phyloP scores from a whole-genome alignment of 2,329 filamentous ascomycete species.

The Chaetomium sp. region DNA sequence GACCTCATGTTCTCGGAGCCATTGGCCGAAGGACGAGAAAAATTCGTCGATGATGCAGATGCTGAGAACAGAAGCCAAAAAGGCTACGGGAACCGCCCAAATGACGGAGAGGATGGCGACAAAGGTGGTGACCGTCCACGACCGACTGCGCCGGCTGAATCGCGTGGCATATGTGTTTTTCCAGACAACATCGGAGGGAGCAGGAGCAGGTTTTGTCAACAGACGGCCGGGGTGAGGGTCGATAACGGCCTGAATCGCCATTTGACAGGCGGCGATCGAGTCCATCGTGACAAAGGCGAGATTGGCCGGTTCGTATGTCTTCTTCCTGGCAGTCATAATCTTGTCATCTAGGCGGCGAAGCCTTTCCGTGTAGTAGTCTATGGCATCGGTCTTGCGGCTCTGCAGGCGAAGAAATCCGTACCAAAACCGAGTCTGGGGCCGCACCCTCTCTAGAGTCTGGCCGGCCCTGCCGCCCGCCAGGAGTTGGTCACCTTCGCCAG shows the following conservation, averaged over 20 bases:
- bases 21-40: constrained; percentile 61
- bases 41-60: constrained; percentile 71
- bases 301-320: constrained; percentile 70
- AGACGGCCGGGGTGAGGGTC: constrained; percentile 84
- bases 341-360: constrained; percentile 71
- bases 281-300: constrained; percentile 97
- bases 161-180: constrained; percentile 81
- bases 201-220: constrained; percentile 76
- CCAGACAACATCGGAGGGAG: constrained; percentile 93
- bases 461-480: constrained; percentile 41
- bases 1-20: constrained; percentile 62
- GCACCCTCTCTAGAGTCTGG: constrained; percentile 39
- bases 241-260: constrained; percentile 91
- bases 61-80: constrained; percentile 72
- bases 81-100: constrained; percentile 78
- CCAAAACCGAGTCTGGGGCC: constrained; percentile 68
- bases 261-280: constrained; percentile 84
- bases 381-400: constrained; percentile 73
- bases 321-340: constrained; percentile 63
- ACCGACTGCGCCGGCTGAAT: constrained; percentile 63
- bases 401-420: constrained; percentile 70
- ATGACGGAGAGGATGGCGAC: constrained; percentile 79
- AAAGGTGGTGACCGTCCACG: constrained; percentile 77
- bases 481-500: constrained; percentile 53
- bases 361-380: constrained; percentile 89